A percentile compares a stretch with the other conserved stretches of the same genome.
phyloP scores from a whole-genome alignment of 2,329 filamentous ascomycete genomes.

The Venturiaceae sp. region DNA sequence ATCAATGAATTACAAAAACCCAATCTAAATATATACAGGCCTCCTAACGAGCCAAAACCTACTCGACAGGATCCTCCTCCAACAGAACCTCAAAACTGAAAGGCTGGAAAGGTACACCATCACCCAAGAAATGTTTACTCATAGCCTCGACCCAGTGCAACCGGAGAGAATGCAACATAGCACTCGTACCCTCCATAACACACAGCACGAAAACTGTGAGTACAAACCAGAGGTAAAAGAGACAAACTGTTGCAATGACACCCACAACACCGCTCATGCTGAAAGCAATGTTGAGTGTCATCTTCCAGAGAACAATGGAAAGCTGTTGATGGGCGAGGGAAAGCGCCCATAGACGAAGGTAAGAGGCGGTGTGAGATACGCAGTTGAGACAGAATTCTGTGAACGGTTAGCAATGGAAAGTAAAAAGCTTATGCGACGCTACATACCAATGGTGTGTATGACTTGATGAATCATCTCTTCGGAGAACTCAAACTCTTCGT shows the following conservation, averaged over 20 bases:
- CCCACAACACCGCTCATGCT: conserved; percentile 55
- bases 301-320: conserved; percentile 88
- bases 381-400: conserved; percentile 97
- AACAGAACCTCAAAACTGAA: conserved; percentile 80
- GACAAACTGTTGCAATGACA: conserved; percentile 69
- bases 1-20: too few relatives aligned
- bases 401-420: conserved; percentile 19
- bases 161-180: conserved; percentile 87
- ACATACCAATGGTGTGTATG: conserved; percentile 93
- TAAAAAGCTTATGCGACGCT: background rate
- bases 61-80: conserved; percentile 58
- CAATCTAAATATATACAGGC: too few relatives aligned
- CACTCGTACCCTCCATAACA: conserved; percentile 91
- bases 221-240: conserved; percentile 85
- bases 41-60: too few relatives aligned
- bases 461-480: conserved; percentile 99
- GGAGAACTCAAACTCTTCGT: conserved; percentile 94
- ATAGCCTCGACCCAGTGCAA: conserved; percentile 96
- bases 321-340: conserved; percentile 97
- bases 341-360: conserved; percentile 94
- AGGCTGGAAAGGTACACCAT: conserved; percentile 70
- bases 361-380: conserved; percentile 96
- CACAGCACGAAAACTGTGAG: conserved; percentile 73
- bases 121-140: conserved; percentile 93
- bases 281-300: conserved; percentile 81